Base-by-base conservation (phyloP, 352 stramenopile genomes). In the Globisporangium apiculatum region DNA sequence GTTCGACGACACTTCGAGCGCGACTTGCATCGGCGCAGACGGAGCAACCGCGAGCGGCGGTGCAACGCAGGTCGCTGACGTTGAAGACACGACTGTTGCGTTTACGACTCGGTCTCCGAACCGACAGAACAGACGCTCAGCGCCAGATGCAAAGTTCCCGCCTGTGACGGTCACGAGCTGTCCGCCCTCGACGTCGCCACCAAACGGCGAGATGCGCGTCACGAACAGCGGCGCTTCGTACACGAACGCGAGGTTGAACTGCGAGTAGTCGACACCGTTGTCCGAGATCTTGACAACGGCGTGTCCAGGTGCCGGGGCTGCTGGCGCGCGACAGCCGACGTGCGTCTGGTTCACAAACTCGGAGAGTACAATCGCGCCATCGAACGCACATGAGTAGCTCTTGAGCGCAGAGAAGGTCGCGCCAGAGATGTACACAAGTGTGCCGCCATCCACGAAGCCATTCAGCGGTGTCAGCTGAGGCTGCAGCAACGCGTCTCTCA, bases 1-100 rank as follows among this genome's bases (percentile, higher is more conserved):
- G 59, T 97, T 97, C 4, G 83, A 83, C 11, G 87, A 94, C 11
- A 98, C 73, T 45, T 97, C 83, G n/a, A 98, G 58, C 12, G 87
- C 65, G 8, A 97, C 87, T 49, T 73, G 72, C 7, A 17, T 6
- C 7, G 42, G 42, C 1, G 42, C 7, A 11, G 42, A 17, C 42
- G 42, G 42, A 24, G 18, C 42, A 46, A 6, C 42, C 11, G 42
- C 4, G 42, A 96, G 69, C 18, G 68, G 68, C 15, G 90, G 89
- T 5, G 76, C 75, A 1, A 62, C 43, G 59, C 93, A 97, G 11
- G 67, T 68, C 11, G 90, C 74, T 40, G 83, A 75, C 6, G 65
- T 70, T 2, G 68, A 17, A 0, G 89, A 94, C 4, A 95, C 38
- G 55, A 89, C 81, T 0, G 54, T 71, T 15, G 82, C 87, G 66